Evolutionary conservation across 768 basidiomycete genomes (phyloP).

Genomic region (Tricholoma hemisulphureum): DNA sequence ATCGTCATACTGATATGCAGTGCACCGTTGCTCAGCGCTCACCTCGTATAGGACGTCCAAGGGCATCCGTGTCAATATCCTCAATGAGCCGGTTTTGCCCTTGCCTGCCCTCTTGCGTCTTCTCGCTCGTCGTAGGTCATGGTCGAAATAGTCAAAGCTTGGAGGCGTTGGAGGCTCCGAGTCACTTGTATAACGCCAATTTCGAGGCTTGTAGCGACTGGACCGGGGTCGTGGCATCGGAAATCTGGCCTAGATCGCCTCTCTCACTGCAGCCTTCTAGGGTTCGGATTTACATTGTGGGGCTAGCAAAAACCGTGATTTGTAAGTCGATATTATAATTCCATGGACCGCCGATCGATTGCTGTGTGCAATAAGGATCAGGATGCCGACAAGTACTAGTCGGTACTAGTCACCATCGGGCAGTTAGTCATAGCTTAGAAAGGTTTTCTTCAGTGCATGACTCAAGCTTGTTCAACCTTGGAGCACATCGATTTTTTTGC

Average conservation of each 20-base stretch:
- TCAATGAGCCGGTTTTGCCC: neutral
- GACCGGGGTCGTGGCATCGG: neutral
- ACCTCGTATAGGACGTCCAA: slow-evolving; percentile 25
- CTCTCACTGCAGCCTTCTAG: neutral
- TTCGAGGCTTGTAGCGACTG: slow-evolving; percentile 1
- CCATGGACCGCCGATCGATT: too few relatives aligned
- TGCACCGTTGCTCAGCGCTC: too few relatives aligned
- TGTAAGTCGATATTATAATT: neutral
- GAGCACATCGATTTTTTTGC: too few relatives aligned
- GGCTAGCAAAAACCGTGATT: neutral
- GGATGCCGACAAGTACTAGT: too few relatives aligned
- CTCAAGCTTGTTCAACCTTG: too few relatives aligned
- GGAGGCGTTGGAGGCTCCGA: slow-evolving; percentile 4
- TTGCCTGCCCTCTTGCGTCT: neutral
- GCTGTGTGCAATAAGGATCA: too few relatives aligned
- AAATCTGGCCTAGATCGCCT: neutral
- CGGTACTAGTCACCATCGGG: too few relatives aligned
- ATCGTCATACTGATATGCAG: neutral
- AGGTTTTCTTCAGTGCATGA: too few relatives aligned
- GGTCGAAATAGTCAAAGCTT: slow-evolving; percentile 4
- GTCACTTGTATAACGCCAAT: slow-evolving; percentile 3
- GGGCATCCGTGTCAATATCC: slow-evolving; percentile 9
- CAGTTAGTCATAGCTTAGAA: too few relatives aligned
- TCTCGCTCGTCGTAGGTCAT: slow-evolving; percentile 3
- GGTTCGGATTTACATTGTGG: neutral